Base-by-base conservation (phyloP, 2,329 filamentous ascomycete genomes). In the Diaporthe aspalathi region DNA sequence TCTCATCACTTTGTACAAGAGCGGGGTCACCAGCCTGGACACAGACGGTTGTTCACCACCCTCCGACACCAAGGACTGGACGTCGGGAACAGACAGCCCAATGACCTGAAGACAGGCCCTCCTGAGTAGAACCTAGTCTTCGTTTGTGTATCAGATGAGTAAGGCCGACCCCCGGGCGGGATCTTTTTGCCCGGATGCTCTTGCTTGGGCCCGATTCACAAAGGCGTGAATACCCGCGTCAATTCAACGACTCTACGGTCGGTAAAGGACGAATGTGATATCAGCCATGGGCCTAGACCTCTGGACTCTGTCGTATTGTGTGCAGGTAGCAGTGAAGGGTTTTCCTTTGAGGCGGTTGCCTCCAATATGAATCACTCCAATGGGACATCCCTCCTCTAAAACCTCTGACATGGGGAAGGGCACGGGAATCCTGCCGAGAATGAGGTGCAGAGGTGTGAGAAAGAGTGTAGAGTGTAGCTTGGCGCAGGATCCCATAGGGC, bases 361-460 rank as follows among this genome's bases (percentile, higher is more conserved):
- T 50, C 14, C 45, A 65, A 38, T 20, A 16, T 14, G n/a, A 4
- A 27, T n/a, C 27, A 49, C 14, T 14, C 60, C 60, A 65, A 50
- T 65, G n/a, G 32, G 24, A 8, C 29, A 29, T 11, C 12, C 47
- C 14, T 9, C 32, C 27, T 32, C 35, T 27, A 29, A 16, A 45
- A 29, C 29, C 20, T 65, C 20, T 35, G 29, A 27, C 29, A 38
- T 32, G 24, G 22, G 45, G 4, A 27, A 38, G n/a, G 29, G 24
- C 20, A 65, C 60, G 60, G 45, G 29, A 50, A 65, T 65, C 60
- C 60, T 65, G 60, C 60, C 60, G 45, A 50, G 38, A 22, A 49
- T 50, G 60, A 12, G n/a, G 20, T 49, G 60, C 60, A 50, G 29
- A 50, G 6, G 29, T 50, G 43, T 50, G 32, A 5, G 45, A 65